Evolutionary conservation across 768 basidiomycete species (phyloP).

Genomic region (Megacollybia marginata): DNA sequence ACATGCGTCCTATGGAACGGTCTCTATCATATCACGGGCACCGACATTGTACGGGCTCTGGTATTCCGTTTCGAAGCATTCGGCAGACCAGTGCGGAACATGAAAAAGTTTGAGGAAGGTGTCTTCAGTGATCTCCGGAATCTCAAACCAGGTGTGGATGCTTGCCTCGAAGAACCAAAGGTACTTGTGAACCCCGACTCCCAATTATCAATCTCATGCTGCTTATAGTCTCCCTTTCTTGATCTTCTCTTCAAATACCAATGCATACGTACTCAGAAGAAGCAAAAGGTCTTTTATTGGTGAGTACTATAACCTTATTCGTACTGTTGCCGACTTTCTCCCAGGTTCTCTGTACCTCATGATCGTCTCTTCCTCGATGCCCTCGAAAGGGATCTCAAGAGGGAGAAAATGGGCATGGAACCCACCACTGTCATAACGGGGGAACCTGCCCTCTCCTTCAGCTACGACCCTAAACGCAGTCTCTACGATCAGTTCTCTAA

Average conservation of each 20-base stretch:
- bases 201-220: not conserved
- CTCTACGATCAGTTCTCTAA: slow-evolving; percentile 63
- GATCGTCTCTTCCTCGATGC: slow-evolving; percentile 96
- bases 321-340: slow-evolving; percentile 1
- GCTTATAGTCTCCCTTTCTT: slow-evolving; percentile 75
- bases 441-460: slow-evolving; percentile 63
- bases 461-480: slow-evolving; percentile 56
- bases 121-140: slow-evolving; percentile 92
- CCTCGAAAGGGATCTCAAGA: slow-evolving; percentile 90
- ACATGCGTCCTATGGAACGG: slow-evolving; percentile 91
- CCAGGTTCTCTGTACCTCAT: slow-evolving; percentile 94
- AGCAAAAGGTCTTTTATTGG: slow-evolving; percentile 99
- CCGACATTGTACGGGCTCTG: slow-evolving; percentile 91
- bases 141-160: slow-evolving; percentile 88
- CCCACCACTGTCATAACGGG: slow-evolving; percentile 66
- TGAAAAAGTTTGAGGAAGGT: slow-evolving; percentile 98
- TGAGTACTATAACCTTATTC: slow-evolving; percentile 25
- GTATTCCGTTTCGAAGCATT: slow-evolving; percentile 71
- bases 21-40: slow-evolving; percentile 91
- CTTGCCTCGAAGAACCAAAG: slow-evolving; percentile 95
- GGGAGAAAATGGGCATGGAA: slow-evolving; percentile 86
- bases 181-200: slow-evolving; percentile 25
- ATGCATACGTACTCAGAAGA: slow-evolving; percentile 96
- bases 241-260: slow-evolving; percentile 94
- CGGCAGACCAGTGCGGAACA: slow-evolving; percentile 81